A percentile compares a stretch with the other conserved stretches of the same genome.
phyloP scores from a whole-genome alignment of 2,329 filamentous ascomycete species.

The Cladosporium sp. region DNA sequence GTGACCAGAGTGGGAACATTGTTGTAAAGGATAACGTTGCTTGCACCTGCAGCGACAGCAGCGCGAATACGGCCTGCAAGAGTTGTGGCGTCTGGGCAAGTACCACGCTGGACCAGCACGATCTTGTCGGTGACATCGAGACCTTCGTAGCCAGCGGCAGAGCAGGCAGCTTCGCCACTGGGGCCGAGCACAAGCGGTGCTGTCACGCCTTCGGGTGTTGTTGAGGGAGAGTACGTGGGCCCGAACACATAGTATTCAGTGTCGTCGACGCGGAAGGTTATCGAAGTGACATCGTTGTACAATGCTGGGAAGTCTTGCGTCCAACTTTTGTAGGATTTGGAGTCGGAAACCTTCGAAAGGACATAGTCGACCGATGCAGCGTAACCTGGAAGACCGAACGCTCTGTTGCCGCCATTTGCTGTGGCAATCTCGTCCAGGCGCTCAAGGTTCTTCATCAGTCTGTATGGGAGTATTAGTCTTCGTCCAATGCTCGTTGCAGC shows the following conservation, averaged over 20 bases:
- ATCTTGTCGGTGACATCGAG: constrained; percentile 55
- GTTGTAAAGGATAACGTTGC: constrained; percentile 70
- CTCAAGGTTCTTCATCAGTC: constrained; percentile 52
- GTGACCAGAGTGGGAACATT: constrained; percentile 52
- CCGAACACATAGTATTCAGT: constrained; percentile 56
- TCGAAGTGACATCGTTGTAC: constrained; percentile 16
- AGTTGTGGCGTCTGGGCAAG: constrained; percentile 63
- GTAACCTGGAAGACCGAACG: constrained; percentile 57
- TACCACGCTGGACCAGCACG: constrained; percentile 65
- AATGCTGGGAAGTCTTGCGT: constrained; percentile 18
- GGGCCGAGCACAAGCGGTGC: constrained; percentile 52
- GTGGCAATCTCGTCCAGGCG: constrained; percentile 52
- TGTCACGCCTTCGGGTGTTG: constrained; percentile 56
- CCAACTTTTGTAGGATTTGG: constrained; percentile 23
- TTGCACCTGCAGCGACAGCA: constrained; percentile 65
- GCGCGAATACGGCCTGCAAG: constrained; percentile 67
- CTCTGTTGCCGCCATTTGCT: constrained; percentile 56
- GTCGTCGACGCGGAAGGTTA: constrained; percentile 49
- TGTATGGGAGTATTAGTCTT: constrained; percentile 22
- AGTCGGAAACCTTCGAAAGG: constrained; percentile 46
- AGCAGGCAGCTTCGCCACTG: constrained; percentile 59
- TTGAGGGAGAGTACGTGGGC: constrained; percentile 60
- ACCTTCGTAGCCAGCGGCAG: constrained; percentile 59
- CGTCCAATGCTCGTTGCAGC: not conserved
- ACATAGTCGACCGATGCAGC: constrained; percentile 56